Evolutionary conservation across 2,329 filamentous ascomycete species (phyloP), one percentile per base, ranked within the genome.

Genomic region (Colletotrichum karsti): DNA sequence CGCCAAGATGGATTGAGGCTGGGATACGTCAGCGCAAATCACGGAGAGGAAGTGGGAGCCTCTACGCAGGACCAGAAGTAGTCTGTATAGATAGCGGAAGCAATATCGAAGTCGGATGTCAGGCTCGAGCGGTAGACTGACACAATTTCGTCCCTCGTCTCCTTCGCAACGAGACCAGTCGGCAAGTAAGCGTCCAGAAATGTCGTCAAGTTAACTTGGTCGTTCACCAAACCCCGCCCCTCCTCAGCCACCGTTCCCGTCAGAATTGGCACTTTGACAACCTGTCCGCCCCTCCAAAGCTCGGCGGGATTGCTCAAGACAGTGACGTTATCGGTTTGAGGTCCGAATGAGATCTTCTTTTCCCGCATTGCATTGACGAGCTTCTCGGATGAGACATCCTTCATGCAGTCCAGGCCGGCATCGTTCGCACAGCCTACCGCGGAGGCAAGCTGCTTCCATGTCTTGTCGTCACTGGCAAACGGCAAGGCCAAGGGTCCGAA

Each of bases 51-150:
- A n/a, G n/a, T n/a, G n/a, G n/a, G n/a, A n/a, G n/a, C n/a, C n/a
- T n/a, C n/a, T 72, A 75, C 74, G 59, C 73, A 75, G 54, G 74
- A 71, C 70, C 69, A 74, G 10, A 73, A 10, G n/a, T 70, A 74
- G 26, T 77, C 76, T 2, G 74, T 77, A 7, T 72, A 72, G 5
- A 77, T 74, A 10, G 72, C 72, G 1, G 73, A 54, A 1, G 72
- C 73, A 8, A 75, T 10, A 7, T 76, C 76, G 68, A 76, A 77
- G 3, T 74, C 68, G 3, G 56, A 68, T 26, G 60, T 28, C 9
- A 74, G 8, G 10, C 37, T 26, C 2, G 30, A 60, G 12, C 46
- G 61, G 30, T 77, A 77, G 5, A 60, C 51, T 2, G 64, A 51
- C 1, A 76, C 9, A 4, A 76, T 73, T 0, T 2, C 15, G 5